Conservation (phyloP, 2,329 filamentous ascomycete species). For the Cytospora schulzeri region DNA sequence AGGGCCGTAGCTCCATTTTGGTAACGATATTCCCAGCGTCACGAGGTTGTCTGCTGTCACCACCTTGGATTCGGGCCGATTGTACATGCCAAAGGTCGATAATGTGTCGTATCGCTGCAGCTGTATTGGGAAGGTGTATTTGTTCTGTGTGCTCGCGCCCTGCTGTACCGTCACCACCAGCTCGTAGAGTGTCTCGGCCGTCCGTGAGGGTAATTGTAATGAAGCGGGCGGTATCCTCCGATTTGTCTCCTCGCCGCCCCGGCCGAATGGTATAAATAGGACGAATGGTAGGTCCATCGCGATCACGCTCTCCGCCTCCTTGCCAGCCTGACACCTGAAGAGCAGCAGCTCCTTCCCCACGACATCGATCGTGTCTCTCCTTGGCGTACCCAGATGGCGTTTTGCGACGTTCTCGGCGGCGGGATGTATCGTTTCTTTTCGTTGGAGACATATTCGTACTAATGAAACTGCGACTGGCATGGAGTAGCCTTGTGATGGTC, state of each 20-base stretch:
- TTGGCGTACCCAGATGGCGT: constrained; percentile 84
- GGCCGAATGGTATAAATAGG: constrained; percentile 93
- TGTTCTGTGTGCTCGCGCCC: constrained; percentile 81
- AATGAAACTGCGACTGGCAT: constrained; percentile 89
- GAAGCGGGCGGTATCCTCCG: constrained; percentile 90
- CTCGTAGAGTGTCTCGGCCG: constrained; percentile 97
- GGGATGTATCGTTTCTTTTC: constrained; percentile 94
- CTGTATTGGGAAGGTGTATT: constrained; percentile 88
- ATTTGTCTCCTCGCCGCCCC: constrained; percentile 87
- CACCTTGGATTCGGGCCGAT: constrained; percentile 86
- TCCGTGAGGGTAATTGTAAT: constrained; percentile 84
- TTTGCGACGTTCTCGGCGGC: constrained; percentile 93
- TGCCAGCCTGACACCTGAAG: constrained; percentile 81
- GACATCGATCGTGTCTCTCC: constrained; percentile 87
- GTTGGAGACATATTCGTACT: constrained; percentile 90
- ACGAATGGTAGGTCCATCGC: constrained; percentile 98
- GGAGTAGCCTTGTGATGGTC: constrained; percentile 80
- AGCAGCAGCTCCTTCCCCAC: constrained; percentile 95
- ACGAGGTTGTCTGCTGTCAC: constrained; percentile 87
- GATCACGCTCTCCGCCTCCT: constrained; percentile 84
- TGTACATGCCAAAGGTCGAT: constrained; percentile 99
- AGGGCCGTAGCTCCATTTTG: constrained; percentile 94
- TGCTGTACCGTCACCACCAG: constrained; percentile 95
- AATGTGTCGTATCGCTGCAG: constrained; percentile 93
- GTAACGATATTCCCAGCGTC: constrained; percentile 86